A percentile compares a stretch with the other conserved stretches of the same genome.
phyloP scores from a whole-genome alignment of 306 rosid genomes.

The Cicer cuneatum region DNA sequence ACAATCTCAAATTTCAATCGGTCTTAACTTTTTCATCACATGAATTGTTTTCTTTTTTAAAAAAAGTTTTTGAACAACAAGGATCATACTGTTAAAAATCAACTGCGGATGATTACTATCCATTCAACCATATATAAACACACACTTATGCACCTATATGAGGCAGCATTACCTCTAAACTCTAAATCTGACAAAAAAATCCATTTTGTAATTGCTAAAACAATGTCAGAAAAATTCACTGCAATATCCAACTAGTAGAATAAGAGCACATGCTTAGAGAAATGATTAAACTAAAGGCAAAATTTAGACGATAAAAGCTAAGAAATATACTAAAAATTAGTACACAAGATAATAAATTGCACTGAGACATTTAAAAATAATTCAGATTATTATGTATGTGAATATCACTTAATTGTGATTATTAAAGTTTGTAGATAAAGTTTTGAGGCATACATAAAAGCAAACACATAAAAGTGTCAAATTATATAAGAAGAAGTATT shows the following conservation, averaged over 20 bases:
- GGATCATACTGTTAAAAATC: neutral
- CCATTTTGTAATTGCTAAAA: neutral
- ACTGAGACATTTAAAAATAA: neutral
- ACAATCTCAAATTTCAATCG: neutral
- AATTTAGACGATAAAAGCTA: neutral
- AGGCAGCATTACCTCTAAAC: conserved; percentile 7
- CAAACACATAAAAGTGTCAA: too few relatives aligned
- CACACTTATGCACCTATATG: neutral
- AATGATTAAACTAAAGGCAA: neutral
- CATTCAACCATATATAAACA: neutral
- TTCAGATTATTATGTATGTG: too few relatives aligned
- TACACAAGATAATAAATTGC: neutral
- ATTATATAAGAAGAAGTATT: too few relatives aligned
- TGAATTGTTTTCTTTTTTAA: too few relatives aligned
- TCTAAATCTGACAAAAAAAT: neutral
- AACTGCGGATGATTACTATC: neutral
- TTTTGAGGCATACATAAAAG: too few relatives aligned
- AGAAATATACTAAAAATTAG: neutral
- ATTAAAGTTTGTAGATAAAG: too few relatives aligned
- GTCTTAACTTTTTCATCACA: neutral
- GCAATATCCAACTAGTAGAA: neutral
- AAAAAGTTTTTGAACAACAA: neutral
- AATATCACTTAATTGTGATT: too few relatives aligned
- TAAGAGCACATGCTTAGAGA: neutral
- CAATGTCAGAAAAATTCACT: neutral